These are phyloP conservation scores for Phallus indusiatus DNA, from an alignment of 768 basidiomycete genomes.

Conservation along the genomic window DNA sequence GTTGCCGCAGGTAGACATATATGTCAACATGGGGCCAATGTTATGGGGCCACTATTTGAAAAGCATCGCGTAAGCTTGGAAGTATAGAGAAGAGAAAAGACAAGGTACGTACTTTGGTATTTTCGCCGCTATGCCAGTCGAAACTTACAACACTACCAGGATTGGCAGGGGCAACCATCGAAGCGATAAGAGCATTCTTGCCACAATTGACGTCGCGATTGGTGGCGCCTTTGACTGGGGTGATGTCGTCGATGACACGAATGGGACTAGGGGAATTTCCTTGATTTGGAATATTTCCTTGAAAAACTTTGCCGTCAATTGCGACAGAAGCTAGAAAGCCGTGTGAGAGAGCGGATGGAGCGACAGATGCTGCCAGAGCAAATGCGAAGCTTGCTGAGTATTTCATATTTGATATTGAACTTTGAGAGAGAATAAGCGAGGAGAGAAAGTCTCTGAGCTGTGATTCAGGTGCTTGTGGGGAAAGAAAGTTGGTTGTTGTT, in stretches of 20 bases:
- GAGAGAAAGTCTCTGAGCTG: neutral
- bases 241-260: slow-evolving; percentile 33
- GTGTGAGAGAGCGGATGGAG: slow-evolving; percentile 28
- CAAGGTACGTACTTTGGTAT: slow-evolving; percentile 22
- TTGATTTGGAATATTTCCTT: slow-evolving; percentile 35
- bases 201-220: slow-evolving; percentile 58
- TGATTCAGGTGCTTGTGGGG: no score
- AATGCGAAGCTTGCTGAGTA: slow-evolving; percentile 1
- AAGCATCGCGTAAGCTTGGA: neutral
- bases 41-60: slow-evolving; percentile 42
- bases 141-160: slow-evolving; percentile 49
- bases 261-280: slow-evolving; percentile 25
- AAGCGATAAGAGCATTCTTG: slow-evolving; percentile 37
- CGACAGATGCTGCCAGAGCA: slow-evolving; percentile 14
- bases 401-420: slow-evolving; percentile 8
- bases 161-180: slow-evolving; percentile 43
- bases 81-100: neutral
- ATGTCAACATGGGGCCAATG: slow-evolving; percentile 63
- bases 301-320: slow-evolving; percentile 36
- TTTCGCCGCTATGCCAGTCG: slow-evolving; percentile 43
- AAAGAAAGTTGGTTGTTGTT: no score
- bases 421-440: neutral
- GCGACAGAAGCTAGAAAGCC: slow-evolving; percentile 33
- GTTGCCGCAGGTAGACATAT: slow-evolving; percentile 56
- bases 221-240: slow-evolving; percentile 45